Evolutionary conservation across 2,329 filamentous ascomycete genomes (phyloP).

Genomic region (Leptographium lundbergii): DNA sequence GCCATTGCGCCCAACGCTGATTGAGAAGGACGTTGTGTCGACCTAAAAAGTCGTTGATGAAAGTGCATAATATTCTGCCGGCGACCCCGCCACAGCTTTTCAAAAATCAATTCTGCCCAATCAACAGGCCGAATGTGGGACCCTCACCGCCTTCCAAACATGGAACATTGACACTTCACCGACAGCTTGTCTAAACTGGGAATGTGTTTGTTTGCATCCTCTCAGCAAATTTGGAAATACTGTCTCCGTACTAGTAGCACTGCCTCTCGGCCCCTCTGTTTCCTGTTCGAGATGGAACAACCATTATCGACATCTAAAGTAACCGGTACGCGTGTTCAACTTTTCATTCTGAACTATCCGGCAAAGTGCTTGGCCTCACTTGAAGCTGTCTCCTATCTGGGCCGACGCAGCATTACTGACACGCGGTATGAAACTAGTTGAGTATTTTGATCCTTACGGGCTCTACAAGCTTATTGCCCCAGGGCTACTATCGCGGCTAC

Average conservation of each 20-base stretch:
- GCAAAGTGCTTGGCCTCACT: constrained; percentile 40
- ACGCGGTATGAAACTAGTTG: constrained; percentile 43
- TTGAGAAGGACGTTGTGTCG: background rate
- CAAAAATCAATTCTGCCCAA: background rate
- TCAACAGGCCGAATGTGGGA: background rate
- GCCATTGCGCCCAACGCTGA: constrained; percentile 10
- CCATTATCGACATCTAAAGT: constrained; percentile 63
- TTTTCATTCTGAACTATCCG: background rate
- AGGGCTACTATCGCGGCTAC: constrained; percentile 65
- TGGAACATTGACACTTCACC: background rate
- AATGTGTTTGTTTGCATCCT: background rate
- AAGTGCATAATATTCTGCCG: background rate
- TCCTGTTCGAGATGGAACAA: constrained; percentile 43
- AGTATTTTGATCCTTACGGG: constrained; percentile 89
- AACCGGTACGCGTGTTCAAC: constrained; percentile 42
- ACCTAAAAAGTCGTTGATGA: background rate
- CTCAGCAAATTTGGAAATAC: constrained; percentile 12
- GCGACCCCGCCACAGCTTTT: background rate
- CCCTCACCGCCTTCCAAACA: constrained; percentile 6
- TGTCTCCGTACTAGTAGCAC: background rate
- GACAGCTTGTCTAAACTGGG: background rate
- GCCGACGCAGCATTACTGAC: background rate
- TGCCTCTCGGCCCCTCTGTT: background rate
- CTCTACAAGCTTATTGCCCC: constrained; percentile 74
- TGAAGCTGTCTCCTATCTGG: background rate